A percentile compares a stretch with the other conserved stretches of the same genome.
These are phyloP conservation scores for Adansonia grandidieri DNA, from an alignment of 441 rosid species.

Conservation along the genomic window DNA sequence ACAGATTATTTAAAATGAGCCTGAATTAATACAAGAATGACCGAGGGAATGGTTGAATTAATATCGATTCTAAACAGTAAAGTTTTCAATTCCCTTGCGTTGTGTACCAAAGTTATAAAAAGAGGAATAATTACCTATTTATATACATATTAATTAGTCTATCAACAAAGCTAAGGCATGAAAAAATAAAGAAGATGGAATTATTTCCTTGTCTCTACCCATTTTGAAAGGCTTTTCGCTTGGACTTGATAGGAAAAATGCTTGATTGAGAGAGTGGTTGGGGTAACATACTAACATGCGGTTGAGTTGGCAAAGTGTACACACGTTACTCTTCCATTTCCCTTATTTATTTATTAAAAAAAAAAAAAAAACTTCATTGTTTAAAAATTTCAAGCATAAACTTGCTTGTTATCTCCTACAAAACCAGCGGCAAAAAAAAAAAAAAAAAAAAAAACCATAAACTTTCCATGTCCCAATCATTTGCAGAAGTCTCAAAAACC, in stretches of 20 bases:
- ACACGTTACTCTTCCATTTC: not conserved
- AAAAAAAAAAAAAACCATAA: not conserved
- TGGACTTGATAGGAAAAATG: not conserved
- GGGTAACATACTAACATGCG: slow-evolving; percentile 11
- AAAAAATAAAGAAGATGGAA: not conserved
- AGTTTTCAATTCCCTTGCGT: not conserved
- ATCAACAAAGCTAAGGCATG: not conserved
- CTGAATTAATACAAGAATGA: not conserved
- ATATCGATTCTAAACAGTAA: not conserved
- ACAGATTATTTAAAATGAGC: not conserved
- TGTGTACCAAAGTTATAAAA: not conserved
- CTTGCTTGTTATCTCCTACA: slow-evolving; percentile 2
- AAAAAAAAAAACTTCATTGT: too few species aligned
- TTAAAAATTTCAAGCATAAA: not conserved
- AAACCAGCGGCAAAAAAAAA: not conserved
- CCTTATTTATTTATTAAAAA: not conserved
- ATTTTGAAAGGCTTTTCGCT: not conserved
- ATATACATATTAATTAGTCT: not conserved
- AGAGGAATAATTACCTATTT: not conserved
- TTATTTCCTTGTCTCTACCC: not conserved
- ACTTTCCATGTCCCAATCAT: not conserved
- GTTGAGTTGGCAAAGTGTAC: slow-evolving; percentile 12
- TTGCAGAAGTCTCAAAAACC: not conserved
- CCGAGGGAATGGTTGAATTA: not conserved
- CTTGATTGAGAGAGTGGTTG: not conserved